phyloP scores from a whole-genome alignment of 768 basidiomycete species.

The Tephrocybe sp. region DNA sequence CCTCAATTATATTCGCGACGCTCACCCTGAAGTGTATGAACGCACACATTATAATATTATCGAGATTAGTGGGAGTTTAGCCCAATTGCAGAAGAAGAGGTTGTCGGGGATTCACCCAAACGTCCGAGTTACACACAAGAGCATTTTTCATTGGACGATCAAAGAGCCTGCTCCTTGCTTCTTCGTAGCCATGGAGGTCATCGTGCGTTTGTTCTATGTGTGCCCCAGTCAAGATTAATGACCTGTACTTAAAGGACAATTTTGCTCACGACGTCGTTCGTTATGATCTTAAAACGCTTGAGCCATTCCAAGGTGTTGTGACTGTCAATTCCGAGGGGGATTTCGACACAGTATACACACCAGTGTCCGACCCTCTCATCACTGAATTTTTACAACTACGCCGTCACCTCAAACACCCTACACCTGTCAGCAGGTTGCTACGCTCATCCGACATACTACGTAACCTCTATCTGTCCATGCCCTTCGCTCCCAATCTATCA shows the following conservation, averaged over 20 bases:
- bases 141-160: constrained; percentile 82
- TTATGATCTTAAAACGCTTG: constrained; percentile 75
- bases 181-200: constrained; percentile 92
- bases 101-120: constrained; percentile 63
- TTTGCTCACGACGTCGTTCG: constrained; percentile 95
- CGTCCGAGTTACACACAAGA: constrained; percentile 68
- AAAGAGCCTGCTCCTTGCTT: constrained; percentile 84
- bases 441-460: constrained; percentile 56
- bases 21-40: constrained; percentile 90
- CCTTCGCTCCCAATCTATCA: constrained; percentile 90
- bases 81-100: constrained; percentile 64
- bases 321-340: constrained; percentile 78
- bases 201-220: constrained; percentile 52
- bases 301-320: constrained; percentile 83
- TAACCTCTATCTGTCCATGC: constrained; percentile 63
- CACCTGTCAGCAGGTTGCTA: constrained; percentile 55
- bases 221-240: not conserved
- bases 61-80: constrained; percentile 85
- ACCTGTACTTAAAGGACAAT: constrained; percentile 66
- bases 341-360: constrained; percentile 79
- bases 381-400: constrained; percentile 73
- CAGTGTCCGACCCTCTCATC: constrained; percentile 83
- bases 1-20: constrained; percentile 71
- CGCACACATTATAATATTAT: constrained; percentile 91
- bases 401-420: constrained; percentile 51